Percentiles rank a stretch among this genome's conserved stretches.
These are phyloP conservation scores for Microdochium nivale DNA, from an alignment of 2,329 filamentous ascomycete genomes.

Conservation along the genomic window DNA sequence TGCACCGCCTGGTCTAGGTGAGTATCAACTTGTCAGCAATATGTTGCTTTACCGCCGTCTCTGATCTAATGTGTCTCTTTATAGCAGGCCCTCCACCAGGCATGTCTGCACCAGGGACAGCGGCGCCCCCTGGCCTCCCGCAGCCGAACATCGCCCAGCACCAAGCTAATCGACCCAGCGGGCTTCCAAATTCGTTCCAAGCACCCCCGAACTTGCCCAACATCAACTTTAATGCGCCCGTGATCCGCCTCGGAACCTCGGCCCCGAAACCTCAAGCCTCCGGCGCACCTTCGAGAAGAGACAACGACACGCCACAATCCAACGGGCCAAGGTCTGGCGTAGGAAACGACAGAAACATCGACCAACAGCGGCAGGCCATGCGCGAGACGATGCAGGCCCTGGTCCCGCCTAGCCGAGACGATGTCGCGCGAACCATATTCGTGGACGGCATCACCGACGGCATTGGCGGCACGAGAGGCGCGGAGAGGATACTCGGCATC, in stretches of 20 bases:
- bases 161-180: slow-evolving; percentile 71
- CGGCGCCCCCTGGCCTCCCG: slow-evolving; percentile 68
- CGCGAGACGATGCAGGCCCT: slow-evolving; percentile 64
- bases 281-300: slow-evolving; percentile 31
- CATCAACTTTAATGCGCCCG: slow-evolving; percentile 96
- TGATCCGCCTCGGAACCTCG: slow-evolving; percentile 84
- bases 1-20: slow-evolving; percentile 77
- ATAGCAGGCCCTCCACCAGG: slow-evolving; percentile 63
- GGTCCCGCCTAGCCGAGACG: slow-evolving; percentile 77
- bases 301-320: slow-evolving; percentile 30
- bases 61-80: slow-evolving; percentile 4
- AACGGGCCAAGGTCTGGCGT: slow-evolving; percentile 35
- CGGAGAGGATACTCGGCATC: slow-evolving; percentile 70
- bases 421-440: slow-evolving; percentile 86
- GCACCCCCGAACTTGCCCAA: slow-evolving; percentile 87
- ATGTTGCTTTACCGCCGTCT: neutral
- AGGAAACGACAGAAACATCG: slow-evolving; percentile 57
- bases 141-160: slow-evolving; percentile 53
- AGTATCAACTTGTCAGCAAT: slow-evolving; percentile 14
- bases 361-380: slow-evolving; percentile 57
- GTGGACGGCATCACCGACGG: slow-evolving; percentile 79
- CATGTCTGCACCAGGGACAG: slow-evolving; percentile 75
- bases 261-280: slow-evolving; percentile 50
- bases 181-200: slow-evolving; percentile 77
- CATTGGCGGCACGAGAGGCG: slow-evolving; percentile 63